Evolutionary conservation across 805 yeast species (phyloP).

Genomic region (Zygoascus bituminiphila): DNA sequence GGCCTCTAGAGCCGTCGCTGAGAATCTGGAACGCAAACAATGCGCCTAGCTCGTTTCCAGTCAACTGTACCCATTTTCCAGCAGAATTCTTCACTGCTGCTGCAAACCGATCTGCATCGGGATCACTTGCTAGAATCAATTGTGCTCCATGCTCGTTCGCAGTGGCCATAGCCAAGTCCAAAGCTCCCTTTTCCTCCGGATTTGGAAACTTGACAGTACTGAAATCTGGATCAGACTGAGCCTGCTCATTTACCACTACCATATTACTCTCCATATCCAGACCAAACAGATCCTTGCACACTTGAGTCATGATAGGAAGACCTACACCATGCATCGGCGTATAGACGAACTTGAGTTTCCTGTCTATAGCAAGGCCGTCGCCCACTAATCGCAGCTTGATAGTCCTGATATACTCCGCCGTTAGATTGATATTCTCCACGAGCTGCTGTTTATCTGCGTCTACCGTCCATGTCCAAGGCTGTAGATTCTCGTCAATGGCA

Average conservation of each 20-base stretch:
- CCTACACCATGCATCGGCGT: conserved; percentile 99
- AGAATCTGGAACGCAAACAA: conserved; percentile 57
- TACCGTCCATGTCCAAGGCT: conserved; percentile 45
- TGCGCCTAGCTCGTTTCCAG: conserved; percentile 87
- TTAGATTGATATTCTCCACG: conserved; percentile 19
- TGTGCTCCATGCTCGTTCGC: conserved; percentile 47
- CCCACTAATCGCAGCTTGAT: conserved; percentile 5
- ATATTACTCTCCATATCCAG: conserved; percentile 24
- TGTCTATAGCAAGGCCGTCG: conserved; percentile 1
- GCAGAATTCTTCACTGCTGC: conserved; percentile 50
- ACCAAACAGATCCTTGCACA: conserved; percentile 34
- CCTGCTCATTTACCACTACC: conserved; percentile 53
- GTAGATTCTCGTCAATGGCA: conserved; percentile 50
- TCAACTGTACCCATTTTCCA: conserved; percentile 63
- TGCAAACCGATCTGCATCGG: conserved; percentile 93
- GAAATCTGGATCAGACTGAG: conserved; percentile 73
- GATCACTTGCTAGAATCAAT: conserved; percentile 83
- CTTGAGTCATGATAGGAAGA: conserved; percentile 42
- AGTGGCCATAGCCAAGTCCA: conserved; percentile 54
- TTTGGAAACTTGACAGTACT: conserved; percentile 86
- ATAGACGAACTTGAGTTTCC: conserved; percentile 45
- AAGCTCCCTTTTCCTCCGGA: conserved; percentile 92
- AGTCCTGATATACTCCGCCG: conserved; percentile 11
- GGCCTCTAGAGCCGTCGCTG: conserved; percentile 13
- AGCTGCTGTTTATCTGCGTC: conserved; percentile 37